Base-by-base conservation (phyloP, 2,329 filamentous ascomycete species). In the Sporothrix inflata region DNA sequence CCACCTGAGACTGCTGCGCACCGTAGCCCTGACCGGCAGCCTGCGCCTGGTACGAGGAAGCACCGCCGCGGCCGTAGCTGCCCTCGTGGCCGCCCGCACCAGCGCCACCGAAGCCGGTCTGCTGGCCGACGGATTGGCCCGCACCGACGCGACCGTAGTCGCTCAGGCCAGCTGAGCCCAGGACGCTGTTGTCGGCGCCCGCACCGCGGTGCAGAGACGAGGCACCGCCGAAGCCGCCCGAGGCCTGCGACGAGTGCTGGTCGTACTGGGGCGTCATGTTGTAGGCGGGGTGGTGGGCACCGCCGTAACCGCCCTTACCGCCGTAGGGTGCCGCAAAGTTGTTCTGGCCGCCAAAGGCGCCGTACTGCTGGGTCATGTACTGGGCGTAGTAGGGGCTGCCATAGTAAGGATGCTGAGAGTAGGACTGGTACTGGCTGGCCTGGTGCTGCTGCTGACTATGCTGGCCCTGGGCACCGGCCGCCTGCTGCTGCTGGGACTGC, bases 321-420 rank as follows among this genome's bases (percentile, higher is more conserved):
- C 85, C 82, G 74, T 89, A 89, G 1, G 87, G 87, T 5, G 79
- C 83, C 30, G 79, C 82, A 74, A 83, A 89, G 74, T 87, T 88
- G 55, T 78, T 80, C 70, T 87, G 85, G 76, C 84, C 84, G 21
- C 84, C 84, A n/a, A 73, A 76, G 16, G 61, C 65, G 24, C 63
- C 55, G 73, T 85, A 83, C 73, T 85, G 60, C 30, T 34, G 87
- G 80, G 79, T 80, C 82, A 86, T 83, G 77, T 90, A 91, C 73
- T 87, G 84, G 74, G 86, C 83, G 77, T 91, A 91, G 79, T 89
- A 90, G 1, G 88, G 88, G 80, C 86, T 89, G 76, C 82, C 84
- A 77, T 86, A 90, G 81, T 91, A 91, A 1, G 87, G 87, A 76
- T 89, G 87, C 69, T 80, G 80, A 74, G 83, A 79, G 53, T 76